Evolutionary conservation across 495 filamentous ascomycete genomes (phyloP).

Genomic region (Podospora tetraspora): DNA sequence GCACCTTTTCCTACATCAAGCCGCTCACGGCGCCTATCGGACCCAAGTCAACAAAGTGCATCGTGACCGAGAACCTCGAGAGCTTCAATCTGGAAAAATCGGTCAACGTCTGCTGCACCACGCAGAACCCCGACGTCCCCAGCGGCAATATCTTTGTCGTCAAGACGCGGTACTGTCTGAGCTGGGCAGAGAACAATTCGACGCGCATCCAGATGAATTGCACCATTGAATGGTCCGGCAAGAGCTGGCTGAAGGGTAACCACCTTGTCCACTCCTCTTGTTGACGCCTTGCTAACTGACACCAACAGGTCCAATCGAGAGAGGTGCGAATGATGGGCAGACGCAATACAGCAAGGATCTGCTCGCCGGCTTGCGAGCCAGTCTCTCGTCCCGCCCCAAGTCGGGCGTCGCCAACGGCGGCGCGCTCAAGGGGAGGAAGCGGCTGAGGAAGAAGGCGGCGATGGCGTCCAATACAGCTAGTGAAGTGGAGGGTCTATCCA

Average conservation of each 20-base stretch:
- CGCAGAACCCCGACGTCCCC: conserved; percentile 92
- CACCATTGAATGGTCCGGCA: conserved; percentile 91
- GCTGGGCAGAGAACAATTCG: conserved; percentile 78
- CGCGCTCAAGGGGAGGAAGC: conserved; percentile 46
- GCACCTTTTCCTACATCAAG: conserved; percentile 86
- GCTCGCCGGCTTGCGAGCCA: conserved; percentile 63
- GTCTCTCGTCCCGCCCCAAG: conserved; percentile 60
- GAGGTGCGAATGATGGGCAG: conserved; percentile 90
- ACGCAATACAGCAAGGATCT: conserved; percentile 71
- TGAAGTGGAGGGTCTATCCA: conserved; percentile 44
- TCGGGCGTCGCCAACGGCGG: conserved; percentile 35
- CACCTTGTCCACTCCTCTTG: neutral
- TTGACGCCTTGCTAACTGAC: conserved; percentile 6
- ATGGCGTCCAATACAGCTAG: conserved; percentile 36
- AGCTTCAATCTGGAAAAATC: conserved; percentile 81
- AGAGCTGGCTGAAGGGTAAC: conserved; percentile 95
- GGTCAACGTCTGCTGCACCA: conserved; percentile 68
- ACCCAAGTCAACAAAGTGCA: conserved; percentile 92
- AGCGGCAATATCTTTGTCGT: conserved; percentile 85
- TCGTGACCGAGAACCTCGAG: conserved; percentile 77
- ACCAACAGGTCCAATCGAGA: conserved; percentile 78
- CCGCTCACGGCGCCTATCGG: conserved; percentile 79
- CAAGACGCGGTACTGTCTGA: conserved; percentile 91
- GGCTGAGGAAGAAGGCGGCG: conserved; percentile 52
- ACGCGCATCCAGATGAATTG: conserved; percentile 82